Base-by-base conservation (phyloP, 495 filamentous ascomycete species). In the Xylaria curta region DNA sequence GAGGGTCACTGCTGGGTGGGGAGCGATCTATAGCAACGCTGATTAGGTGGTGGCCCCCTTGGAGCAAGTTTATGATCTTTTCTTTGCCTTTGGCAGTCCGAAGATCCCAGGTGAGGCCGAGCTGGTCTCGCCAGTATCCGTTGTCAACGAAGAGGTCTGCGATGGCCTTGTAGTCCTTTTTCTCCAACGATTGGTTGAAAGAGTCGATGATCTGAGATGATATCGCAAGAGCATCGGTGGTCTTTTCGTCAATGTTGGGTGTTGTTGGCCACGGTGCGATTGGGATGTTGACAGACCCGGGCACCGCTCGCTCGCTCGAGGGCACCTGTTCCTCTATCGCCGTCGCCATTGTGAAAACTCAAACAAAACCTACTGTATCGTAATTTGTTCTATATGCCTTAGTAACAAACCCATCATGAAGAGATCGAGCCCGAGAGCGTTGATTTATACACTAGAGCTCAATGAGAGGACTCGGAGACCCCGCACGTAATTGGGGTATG, bases 91-190 rank as follows among this genome's bases (percentile, higher is more conserved):
- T 87, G 51, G 88, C 67, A 0, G 91, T 91, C 44, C 82, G 86
- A 62, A 90, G 76, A 59, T 89, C 84, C 89, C 88, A 92, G 36
- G 87, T 85, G 12, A 91, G 68, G 10, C 82, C 86, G 2, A 91
- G 82, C 73, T 90, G 88, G 66, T 91, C 90, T 7, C 89, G 84
- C 89, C 90, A 91, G 81, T 88, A 93, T 9, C 85, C 85, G 49
- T 87, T 82, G 4, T 82, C 76, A 19, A 88, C 78, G 74, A 92
- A 91, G 6, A 91, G 80, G 6, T 73, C 65, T 4, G 80, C 76
- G 28, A 83, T 46, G 4, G 75, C 74, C 4, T 76, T 75, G 21
- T 79, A 74, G 63, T 89, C 80, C 15, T 76, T 76, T 3, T 71
- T 74, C 2, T 74, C 71, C 8, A 91, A 77, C 3, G 78, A 77